Conservation (phyloP, 140 eudicot genomes). For the Cichorium intybus region DNA sequence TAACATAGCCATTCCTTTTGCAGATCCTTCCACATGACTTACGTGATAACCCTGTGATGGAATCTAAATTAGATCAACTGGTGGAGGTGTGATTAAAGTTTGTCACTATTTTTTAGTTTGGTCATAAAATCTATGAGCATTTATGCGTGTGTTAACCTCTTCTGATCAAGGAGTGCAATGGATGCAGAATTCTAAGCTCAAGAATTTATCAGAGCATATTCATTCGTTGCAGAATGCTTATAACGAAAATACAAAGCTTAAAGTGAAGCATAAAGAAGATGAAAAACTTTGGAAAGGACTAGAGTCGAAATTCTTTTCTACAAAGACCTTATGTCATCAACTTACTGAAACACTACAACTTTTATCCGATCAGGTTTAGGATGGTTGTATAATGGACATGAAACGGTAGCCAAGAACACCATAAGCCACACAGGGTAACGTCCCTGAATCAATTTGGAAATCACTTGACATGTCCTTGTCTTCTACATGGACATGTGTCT, state of each 20-base stretch:
- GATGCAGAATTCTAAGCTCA: constrained; percentile 79
- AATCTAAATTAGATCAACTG: too few relatives aligned
- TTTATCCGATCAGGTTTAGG: constrained; percentile 77
- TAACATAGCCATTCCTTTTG: too few relatives aligned
- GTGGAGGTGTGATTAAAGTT: too few relatives aligned
- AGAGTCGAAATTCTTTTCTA: constrained; percentile 83
- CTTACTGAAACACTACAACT: constrained; percentile 78
- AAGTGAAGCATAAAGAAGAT: constrained; percentile 86
- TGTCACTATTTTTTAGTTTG: too few relatives aligned
- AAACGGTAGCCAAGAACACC: constrained; percentile 97
- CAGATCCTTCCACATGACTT: too few relatives aligned
- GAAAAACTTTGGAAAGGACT: constrained; percentile 94
- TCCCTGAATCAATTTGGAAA: constrained; percentile 83
- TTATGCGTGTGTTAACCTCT: too few relatives aligned
- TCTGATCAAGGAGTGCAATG: constrained; percentile 7
- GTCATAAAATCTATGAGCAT: too few relatives aligned
- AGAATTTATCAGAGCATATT: constrained; percentile 66
- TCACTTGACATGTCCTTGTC: constrained; percentile 69
- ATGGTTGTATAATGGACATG: constrained; percentile 91
- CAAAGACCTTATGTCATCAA: constrained; percentile 86
- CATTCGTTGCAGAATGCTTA: constrained; percentile 55
- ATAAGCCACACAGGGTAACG: constrained; percentile 93
- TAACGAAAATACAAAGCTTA: constrained; percentile 90
- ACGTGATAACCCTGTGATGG: too few relatives aligned
- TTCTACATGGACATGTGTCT: constrained; percentile 33